These are phyloP conservation scores for Reticulomyxa filosa DNA, from an alignment of 78 protist species.

Conservation along the genomic window DNA sequence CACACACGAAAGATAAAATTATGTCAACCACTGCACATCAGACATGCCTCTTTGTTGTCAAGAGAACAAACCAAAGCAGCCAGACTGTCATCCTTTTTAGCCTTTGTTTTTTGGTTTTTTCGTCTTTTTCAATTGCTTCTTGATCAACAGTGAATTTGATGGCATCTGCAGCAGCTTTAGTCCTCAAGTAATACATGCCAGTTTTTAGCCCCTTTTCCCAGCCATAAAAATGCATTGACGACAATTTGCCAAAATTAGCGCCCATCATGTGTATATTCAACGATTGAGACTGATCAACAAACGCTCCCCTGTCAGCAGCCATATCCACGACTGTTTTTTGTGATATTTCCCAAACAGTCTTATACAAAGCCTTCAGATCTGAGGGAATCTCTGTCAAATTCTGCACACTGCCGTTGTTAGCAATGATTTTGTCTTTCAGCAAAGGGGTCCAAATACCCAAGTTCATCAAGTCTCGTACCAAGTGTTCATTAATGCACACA, in stretches of 20 bases:
- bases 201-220: constrained; percentile 89
- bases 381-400: constrained; percentile 51
- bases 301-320: constrained; percentile 93
- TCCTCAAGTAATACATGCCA: constrained; percentile 88
- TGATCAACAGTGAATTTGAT: constrained; percentile 84
- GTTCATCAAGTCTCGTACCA: constrained; percentile 65
- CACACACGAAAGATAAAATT: not conserved
- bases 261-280: constrained; percentile 52
- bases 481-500: constrained; percentile 71
- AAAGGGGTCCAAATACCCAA: constrained; percentile 6
- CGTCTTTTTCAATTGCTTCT: not conserved
- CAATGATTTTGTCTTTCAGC: constrained; percentile 63
- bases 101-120: constrained; percentile 64
- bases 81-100: constrained; percentile 25
- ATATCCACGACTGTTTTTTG: constrained; percentile 73
- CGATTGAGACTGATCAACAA: constrained; percentile 61
- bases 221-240: constrained; percentile 92
- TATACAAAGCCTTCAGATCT: constrained; percentile 55
- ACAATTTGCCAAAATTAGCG: constrained; percentile 58
- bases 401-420: constrained; percentile 67
- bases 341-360: constrained; percentile 89
- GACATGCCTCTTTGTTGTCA: not conserved
- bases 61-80: not conserved
- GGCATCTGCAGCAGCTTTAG: constrained; percentile 84
- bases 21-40: not conserved